Conservation (phyloP, 805 yeast genomes). For the Schwanniomyces yamadae region DNA sequence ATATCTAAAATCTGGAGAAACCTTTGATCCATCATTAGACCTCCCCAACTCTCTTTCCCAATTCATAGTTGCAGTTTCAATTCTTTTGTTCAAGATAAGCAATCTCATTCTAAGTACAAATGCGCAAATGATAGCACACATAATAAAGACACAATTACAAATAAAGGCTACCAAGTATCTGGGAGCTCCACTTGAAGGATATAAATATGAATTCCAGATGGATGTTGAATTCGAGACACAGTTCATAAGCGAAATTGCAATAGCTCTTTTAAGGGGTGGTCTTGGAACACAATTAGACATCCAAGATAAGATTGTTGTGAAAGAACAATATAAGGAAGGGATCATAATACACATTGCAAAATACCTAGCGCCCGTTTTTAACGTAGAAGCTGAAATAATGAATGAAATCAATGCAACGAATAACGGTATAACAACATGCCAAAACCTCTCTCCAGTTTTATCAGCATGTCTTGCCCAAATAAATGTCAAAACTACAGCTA, state of each 20-base stretch:
- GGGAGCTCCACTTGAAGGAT: conserved; percentile 46
- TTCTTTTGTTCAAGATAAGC: conserved; percentile 37
- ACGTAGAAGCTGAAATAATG: conserved; percentile 48
- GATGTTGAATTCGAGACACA: conserved; percentile 56
- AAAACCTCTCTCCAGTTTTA: conserved; percentile 53
- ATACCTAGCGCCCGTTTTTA: conserved; percentile 56
- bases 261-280: conserved; percentile 60
- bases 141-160: conserved; percentile 49
- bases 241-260: conserved; percentile 57
- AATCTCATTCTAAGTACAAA: conserved; percentile 39
- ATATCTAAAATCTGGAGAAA: conserved; percentile 46
- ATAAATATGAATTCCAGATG: conserved; percentile 54
- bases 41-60: conserved; percentile 51
- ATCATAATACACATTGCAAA: conserved; percentile 61
- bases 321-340: conserved; percentile 54
- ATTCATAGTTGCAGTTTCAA: conserved; percentile 46
- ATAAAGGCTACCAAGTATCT: conserved; percentile 46
- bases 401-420: conserved; percentile 43
- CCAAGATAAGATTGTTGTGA: conserved; percentile 54
- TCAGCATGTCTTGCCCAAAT: conserved; percentile 58
- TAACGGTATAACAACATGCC: conserved; percentile 47
- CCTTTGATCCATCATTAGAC: conserved; percentile 41
- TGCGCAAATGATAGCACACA: conserved; percentile 40
- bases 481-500: conserved; percentile 51
- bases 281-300: conserved; percentile 55